Evolutionary conservation across 768 basidiomycete species (phyloP).

Genomic region (Boletellus emodensis): DNA sequence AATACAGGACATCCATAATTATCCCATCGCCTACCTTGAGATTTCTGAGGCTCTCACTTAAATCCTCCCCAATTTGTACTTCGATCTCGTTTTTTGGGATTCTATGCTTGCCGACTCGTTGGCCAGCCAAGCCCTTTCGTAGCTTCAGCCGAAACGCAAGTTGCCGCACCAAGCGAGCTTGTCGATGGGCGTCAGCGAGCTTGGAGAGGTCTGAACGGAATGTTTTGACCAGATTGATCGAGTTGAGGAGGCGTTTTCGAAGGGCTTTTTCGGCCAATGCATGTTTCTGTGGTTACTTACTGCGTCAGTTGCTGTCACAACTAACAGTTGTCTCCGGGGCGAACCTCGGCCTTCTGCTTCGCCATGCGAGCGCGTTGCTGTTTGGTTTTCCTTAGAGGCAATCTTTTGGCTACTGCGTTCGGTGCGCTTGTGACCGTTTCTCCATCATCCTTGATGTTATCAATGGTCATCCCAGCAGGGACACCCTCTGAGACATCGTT

Average conservation of each 20-base stretch:
- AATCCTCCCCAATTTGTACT: slow-evolving; percentile 88
- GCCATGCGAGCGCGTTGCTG: slow-evolving; percentile 68
- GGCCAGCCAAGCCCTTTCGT: slow-evolving; percentile 64
- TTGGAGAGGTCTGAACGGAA: slow-evolving; percentile 45
- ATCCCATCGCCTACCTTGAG: slow-evolving; percentile 60
- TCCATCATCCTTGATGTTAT: slow-evolving; percentile 40
- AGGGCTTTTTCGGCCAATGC: slow-evolving; percentile 55
- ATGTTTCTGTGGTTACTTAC: slow-evolving; percentile 47
- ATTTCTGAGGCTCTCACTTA: slow-evolving; percentile 77
- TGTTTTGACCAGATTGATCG: slow-evolving; percentile 52
- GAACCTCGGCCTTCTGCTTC: slow-evolving; percentile 60
- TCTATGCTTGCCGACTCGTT: slow-evolving; percentile 74
- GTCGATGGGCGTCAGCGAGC: slow-evolving; percentile 36
- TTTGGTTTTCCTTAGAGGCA: slow-evolving; percentile 50
- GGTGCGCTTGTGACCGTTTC: slow-evolving; percentile 33
- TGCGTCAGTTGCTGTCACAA: neutral
- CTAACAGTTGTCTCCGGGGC: slow-evolving; percentile 8
- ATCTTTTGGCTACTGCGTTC: slow-evolving; percentile 35
- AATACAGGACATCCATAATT: neutral
- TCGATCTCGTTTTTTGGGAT: slow-evolving; percentile 67
- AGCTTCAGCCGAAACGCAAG: slow-evolving; percentile 46
- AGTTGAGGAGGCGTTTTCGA: slow-evolving; percentile 56
- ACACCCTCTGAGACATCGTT: slow-evolving; percentile 34
- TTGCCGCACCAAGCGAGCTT: slow-evolving; percentile 36
- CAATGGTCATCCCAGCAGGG: slow-evolving; percentile 65